These are phyloP conservation scores for Schwanniomyces pseudopolymorphus DNA, from an alignment of 805 yeast species.

Conservation along the genomic window DNA sequence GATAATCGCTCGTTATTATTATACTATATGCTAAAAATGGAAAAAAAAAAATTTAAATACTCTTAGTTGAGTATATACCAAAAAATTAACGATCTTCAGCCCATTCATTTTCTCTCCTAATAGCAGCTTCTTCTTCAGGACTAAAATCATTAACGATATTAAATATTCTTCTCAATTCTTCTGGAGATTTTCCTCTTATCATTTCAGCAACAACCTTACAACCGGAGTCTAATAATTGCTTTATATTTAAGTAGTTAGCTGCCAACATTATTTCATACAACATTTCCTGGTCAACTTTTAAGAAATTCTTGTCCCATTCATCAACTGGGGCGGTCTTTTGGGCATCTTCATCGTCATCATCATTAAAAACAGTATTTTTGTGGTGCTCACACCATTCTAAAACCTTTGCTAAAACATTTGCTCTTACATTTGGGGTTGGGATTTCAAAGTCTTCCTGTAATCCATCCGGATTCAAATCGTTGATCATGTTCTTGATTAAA, in stretches of 20 bases:
- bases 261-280: slow-evolving; percentile 77
- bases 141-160: slow-evolving; percentile 81
- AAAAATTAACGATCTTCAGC: slow-evolving; percentile 69
- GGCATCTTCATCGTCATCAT: slow-evolving; percentile 78
- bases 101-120: slow-evolving; percentile 87
- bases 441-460: slow-evolving; percentile 74
- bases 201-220: slow-evolving; percentile 82
- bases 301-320: slow-evolving; percentile 93
- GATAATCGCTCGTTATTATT: neutral
- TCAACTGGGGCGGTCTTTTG: slow-evolving; percentile 89
- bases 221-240: slow-evolving; percentile 74
- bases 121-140: slow-evolving; percentile 86
- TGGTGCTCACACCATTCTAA: slow-evolving; percentile 96
- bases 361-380: slow-evolving; percentile 73
- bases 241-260: slow-evolving; percentile 76
- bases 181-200: slow-evolving; percentile 79
- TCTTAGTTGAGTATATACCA: neutral
- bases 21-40: neutral
- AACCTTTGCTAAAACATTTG: slow-evolving; percentile 85
- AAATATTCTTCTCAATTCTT: slow-evolving; percentile 76
- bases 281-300: slow-evolving; percentile 92
- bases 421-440: slow-evolving; percentile 88
- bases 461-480: slow-evolving; percentile 60
- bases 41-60: too few species aligned
- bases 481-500: slow-evolving; percentile 81